Conservation (phyloP, 1,139 yeast species). For the Starmera stellimalicola region DNA sequence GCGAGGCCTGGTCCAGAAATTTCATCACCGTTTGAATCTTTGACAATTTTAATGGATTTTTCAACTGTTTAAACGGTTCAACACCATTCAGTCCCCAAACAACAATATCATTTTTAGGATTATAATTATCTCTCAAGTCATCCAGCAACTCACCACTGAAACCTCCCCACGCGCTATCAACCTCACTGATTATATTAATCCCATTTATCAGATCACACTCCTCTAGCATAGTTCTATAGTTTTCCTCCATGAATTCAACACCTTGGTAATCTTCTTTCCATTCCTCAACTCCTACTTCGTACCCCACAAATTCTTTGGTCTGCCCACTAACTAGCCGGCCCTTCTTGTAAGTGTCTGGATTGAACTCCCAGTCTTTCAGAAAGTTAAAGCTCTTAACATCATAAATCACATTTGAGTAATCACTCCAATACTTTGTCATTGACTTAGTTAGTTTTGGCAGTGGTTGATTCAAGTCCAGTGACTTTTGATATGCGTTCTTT, state of each 20-base stretch:
- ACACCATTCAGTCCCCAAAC: slow-evolving; percentile 39
- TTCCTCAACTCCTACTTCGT: slow-evolving; percentile 39
- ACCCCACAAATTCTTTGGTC: slow-evolving; percentile 28
- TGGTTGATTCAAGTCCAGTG: slow-evolving; percentile 41
- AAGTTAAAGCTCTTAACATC: slow-evolving; percentile 50
- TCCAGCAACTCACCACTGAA: slow-evolving; percentile 44
- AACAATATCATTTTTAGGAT: slow-evolving; percentile 52
- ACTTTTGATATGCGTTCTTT: slow-evolving; percentile 51
- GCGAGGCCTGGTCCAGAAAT: slow-evolving; percentile 34
- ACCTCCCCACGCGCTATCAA: slow-evolving; percentile 84
- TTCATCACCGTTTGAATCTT: slow-evolving; percentile 39
- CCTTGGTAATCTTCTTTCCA: slow-evolving; percentile 27
- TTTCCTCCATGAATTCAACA: slow-evolving; percentile 44
- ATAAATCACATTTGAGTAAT: slow-evolving; percentile 60
- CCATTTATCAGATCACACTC: slow-evolving; percentile 71
- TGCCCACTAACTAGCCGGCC: slow-evolving; percentile 25
- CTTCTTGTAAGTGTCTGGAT: slow-evolving; percentile 27
- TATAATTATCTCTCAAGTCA: slow-evolving; percentile 60
- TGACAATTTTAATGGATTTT: slow-evolving; percentile 22
- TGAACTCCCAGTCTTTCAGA: slow-evolving; percentile 47
- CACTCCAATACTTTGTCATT: slow-evolving; percentile 70
- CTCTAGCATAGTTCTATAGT: slow-evolving; percentile 60
- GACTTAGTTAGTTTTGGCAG: slow-evolving; percentile 27
- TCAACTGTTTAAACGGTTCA: slow-evolving; percentile 14
- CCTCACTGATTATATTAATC: slow-evolving; percentile 53